phyloP scores from a whole-genome alignment of 352 stramenopile genomes.

The Phytophthora pisi region DNA sequence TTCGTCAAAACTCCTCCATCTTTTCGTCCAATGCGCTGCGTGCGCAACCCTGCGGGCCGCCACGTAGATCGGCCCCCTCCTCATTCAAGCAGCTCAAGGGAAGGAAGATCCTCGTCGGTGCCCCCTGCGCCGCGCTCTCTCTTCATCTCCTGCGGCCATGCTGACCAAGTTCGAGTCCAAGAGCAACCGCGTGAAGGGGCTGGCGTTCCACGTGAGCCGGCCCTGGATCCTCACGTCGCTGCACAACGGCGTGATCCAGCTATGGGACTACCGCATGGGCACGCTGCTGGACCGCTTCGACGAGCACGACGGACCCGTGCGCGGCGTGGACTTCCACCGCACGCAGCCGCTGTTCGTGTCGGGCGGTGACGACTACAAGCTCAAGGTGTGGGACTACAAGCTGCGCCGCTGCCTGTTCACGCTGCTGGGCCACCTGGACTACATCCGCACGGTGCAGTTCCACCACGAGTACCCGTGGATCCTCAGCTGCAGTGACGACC shows the following conservation, averaged over 20 bases:
- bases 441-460: constrained; percentile 99
- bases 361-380: constrained; percentile 99
- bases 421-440: constrained; percentile 99
- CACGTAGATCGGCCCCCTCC: constrained; percentile 29
- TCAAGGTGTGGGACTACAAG: constrained; percentile 99
- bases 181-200: constrained; percentile 99
- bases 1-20: background rate
- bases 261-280: constrained; percentile 99
- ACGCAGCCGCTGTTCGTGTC: constrained; percentile 98
- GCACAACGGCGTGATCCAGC: constrained; percentile 98
- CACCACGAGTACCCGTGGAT: constrained; percentile 99
- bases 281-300: constrained; percentile 99
- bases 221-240: constrained; percentile 99
- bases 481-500: constrained; percentile 97
- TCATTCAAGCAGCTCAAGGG: constrained; percentile 14
- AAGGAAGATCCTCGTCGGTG: constrained; percentile 11
- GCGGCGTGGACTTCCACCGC: constrained; percentile 99
- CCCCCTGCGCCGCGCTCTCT: background rate
- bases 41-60: background rate
- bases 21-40: constrained; percentile 16
- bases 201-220: constrained; percentile 98
- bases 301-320: constrained; percentile 99
- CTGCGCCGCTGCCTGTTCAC: constrained; percentile 98
- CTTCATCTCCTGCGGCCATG: constrained; percentile 66
- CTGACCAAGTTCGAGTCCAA: constrained; percentile 99